A percentile compares a stretch with the other conserved stretches of the same genome.
These are phyloP conservation scores for Pouteria glomerata DNA, from an alignment of 148 eudicot species.

Conservation along the genomic window DNA sequence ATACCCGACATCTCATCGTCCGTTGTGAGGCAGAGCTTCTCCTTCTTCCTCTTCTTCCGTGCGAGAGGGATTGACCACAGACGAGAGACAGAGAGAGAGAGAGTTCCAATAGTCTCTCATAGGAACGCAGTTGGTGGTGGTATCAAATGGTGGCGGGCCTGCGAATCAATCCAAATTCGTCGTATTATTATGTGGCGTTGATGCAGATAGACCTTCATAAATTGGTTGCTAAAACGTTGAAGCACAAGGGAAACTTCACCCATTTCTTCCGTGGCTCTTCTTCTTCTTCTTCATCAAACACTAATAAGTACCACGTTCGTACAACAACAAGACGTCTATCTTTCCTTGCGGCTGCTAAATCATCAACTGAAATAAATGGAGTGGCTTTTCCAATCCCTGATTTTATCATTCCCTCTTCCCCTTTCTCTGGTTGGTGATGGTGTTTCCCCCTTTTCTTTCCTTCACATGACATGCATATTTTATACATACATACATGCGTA, in stretches of 20 bases:
- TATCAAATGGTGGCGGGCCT: background rate
- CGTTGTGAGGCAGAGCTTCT: no score
- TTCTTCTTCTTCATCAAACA: no score
- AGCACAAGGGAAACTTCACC: background rate
- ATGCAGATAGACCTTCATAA: background rate
- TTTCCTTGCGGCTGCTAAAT: slow-evolving; percentile 5
- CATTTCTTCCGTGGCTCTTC: background rate
- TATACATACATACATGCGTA: background rate
- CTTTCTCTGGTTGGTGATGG: slow-evolving; percentile 3
- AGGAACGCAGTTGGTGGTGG: no score
- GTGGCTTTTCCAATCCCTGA: background rate
- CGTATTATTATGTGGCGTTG: no score
- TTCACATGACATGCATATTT: background rate
- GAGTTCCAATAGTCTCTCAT: no score
- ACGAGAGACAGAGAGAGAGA: no score
- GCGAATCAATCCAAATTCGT: background rate
- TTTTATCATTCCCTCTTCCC: background rate
- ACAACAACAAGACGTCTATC: background rate
- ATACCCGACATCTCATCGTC: no score
- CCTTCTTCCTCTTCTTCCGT: no score
- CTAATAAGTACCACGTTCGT: background rate
- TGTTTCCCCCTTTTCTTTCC: background rate
- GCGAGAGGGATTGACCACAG: no score
- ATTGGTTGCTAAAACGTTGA: background rate
- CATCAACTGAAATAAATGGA: background rate